Base-by-base conservation (phyloP, 2,329 filamentous ascomycete genomes). In the Ceratocystis albifundus region DNA sequence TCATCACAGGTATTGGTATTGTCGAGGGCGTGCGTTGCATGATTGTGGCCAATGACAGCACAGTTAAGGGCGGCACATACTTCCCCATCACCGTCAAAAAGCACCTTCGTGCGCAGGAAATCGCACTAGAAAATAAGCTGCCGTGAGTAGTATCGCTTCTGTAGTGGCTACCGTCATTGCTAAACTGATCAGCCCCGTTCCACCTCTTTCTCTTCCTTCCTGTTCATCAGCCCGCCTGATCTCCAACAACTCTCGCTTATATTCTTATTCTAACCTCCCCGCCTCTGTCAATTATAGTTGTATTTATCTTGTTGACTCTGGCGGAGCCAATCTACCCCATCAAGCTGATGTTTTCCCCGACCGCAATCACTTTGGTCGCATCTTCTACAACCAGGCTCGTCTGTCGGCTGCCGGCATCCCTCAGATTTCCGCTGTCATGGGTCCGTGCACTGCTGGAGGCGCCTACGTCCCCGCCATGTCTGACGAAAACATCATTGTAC, bases 11-110 rank as follows among this genome's bases (percentile, higher is more conserved):
- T 0, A 85, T 97, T 64, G 93, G 93, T 2, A 88, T 88, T 1
- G 89, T 99, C 30, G 88, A 94, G 74, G 93, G 93, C 15, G 90
- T 96, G 30, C 88, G 86, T 50, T 97, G 93, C 75, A 88, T 96
- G 78, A 89, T 97, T 71, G 89, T 96, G 62, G 92, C 91, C 67
- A 96, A 97, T 74, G 93, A 96, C 74, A 95, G 90, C 78, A 96
- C 93, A 20, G 93, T 97, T 73, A 99, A 97, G 78, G 93, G 93
- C 64, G 93, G 93, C 28, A 96, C 93, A 1, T 99, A 99, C 77
- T 97, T 93, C 74, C 93, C 93, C 1, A 90, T 97, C 71, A 99
- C 93, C 0, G 90, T 97, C 68, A 96, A 96, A 80, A 99, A 99
- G 80, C 94, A 97, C 75, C 80, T 97, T 17, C 85, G 93, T 69